Conservation (phyloP, 768 basidiomycete species). For the Pleurotus tuber-regium region DNA sequence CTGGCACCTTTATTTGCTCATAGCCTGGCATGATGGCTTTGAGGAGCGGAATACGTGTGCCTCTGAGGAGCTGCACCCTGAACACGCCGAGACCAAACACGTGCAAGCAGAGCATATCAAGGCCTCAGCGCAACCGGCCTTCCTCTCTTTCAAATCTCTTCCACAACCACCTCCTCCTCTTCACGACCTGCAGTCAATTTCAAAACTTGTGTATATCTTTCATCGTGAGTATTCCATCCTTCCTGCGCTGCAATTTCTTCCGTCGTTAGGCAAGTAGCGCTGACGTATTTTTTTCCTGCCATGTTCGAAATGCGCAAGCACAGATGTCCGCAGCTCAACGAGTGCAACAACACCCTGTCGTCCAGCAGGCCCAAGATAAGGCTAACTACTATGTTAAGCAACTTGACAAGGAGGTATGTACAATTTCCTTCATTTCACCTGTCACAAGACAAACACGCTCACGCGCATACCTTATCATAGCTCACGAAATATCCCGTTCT, state of each 20-base stretch:
- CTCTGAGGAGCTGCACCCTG: slow-evolving; percentile 36
- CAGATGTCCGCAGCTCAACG: slow-evolving; percentile 79
- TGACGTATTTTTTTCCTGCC: not conserved
- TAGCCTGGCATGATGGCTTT: slow-evolving; percentile 51
- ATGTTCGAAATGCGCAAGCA: not conserved
- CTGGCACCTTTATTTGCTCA: slow-evolving; percentile 47
- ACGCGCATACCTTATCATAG: slow-evolving; percentile 31
- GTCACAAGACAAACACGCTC: slow-evolving; percentile 5
- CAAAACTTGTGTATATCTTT: not conserved
- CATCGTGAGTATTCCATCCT: not conserved
- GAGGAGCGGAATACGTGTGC: slow-evolving; percentile 16
- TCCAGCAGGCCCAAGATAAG: slow-evolving; percentile 82
- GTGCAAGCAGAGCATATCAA: slow-evolving; percentile 58
- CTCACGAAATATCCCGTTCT: slow-evolving; percentile 86
- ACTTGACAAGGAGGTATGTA: slow-evolving; percentile 93
- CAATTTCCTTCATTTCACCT: slow-evolving; percentile 1
- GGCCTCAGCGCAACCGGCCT: slow-evolving; percentile 18
- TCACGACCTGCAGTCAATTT: slow-evolving; percentile 7
- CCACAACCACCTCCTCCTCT: slow-evolving; percentile 2
- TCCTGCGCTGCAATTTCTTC: too few species aligned
- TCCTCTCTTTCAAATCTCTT: slow-evolving; percentile 23
- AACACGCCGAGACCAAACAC: slow-evolving; percentile 48
- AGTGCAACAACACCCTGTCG: slow-evolving; percentile 84
- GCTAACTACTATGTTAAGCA: slow-evolving; percentile 78
- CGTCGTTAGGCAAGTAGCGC: not conserved